These are phyloP conservation scores for Diaporthe ampelina DNA, from an alignment of 2,329 filamentous ascomycete species.

Conservation along the genomic window DNA sequence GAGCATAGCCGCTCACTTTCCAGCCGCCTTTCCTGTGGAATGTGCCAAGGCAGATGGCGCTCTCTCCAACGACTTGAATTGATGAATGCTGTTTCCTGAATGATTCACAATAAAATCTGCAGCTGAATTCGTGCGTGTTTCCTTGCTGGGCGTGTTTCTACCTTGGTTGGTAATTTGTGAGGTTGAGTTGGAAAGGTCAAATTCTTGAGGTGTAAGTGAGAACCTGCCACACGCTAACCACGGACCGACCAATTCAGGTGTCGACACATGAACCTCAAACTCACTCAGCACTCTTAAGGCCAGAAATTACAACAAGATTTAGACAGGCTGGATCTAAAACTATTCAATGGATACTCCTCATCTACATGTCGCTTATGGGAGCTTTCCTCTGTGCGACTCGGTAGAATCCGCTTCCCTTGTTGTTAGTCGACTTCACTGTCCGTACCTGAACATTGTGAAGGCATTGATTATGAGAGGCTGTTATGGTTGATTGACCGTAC, in stretches of 20 bases:
- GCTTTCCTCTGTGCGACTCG: not conserved
- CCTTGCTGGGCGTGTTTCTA: not conserved
- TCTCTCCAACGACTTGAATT: not conserved
- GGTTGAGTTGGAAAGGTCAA: not conserved
- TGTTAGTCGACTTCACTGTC: not conserved
- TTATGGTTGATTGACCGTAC: not conserved
- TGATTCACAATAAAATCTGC: not conserved
- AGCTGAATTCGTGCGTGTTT: not conserved
- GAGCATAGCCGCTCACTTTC: constrained; percentile 4
- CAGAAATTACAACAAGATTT: not conserved
- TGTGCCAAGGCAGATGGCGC: not conserved
- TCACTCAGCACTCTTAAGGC: not conserved
- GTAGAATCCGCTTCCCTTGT: not conserved
- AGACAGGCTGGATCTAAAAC: not conserved
- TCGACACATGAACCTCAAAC: not conserved
- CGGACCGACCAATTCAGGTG: not conserved
- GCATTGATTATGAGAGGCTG: not conserved
- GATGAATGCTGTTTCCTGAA: not conserved
- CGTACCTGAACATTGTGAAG: not conserved
- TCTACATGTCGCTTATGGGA: no score
- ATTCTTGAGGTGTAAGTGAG: constrained; percentile 4
- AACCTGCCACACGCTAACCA: not conserved
- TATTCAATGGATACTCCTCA: no score
- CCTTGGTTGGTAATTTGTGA: not conserved
- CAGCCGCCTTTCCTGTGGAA: no score